Conservation (phyloP, 371 early-diverging fungal species). For the Mucor lusitanicus region DNA sequence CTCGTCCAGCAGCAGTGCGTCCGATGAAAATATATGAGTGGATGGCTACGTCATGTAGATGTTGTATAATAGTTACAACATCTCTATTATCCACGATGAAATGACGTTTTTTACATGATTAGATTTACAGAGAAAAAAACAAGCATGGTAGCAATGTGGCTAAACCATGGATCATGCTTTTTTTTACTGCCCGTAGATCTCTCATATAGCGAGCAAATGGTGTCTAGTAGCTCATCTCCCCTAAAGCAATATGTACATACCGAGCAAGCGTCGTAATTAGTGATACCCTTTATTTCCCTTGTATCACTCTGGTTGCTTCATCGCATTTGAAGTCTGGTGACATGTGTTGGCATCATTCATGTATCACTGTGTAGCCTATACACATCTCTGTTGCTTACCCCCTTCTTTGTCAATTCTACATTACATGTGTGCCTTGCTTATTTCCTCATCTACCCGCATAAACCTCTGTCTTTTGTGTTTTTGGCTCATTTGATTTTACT, state of each 20-base stretch:
- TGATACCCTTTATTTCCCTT: background rate
- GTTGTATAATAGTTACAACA: background rate
- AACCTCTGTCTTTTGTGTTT: background rate
- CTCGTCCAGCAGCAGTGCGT: background rate
- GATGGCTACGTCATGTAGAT: background rate
- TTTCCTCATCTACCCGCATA: background rate
- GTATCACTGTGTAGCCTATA: background rate
- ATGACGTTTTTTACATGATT: background rate
- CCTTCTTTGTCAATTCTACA: background rate
- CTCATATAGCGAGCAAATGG: background rate
- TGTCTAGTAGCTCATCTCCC: background rate
- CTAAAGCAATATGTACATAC: background rate
- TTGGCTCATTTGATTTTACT: background rate
- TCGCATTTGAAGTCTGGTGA: slow-evolving; percentile 3
- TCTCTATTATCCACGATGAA: background rate
- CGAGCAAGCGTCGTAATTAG: background rate
- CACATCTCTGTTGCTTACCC: background rate
- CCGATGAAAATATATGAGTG: background rate
- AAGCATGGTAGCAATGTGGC: background rate
- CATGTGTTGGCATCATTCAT: slow-evolving; percentile 8
- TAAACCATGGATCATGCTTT: background rate
- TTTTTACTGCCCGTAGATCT: background rate
- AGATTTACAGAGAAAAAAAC: background rate
- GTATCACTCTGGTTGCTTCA: slow-evolving; percentile 1
- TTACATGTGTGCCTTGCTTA: background rate